Base-by-base conservation (phyloP, 805 yeast species). In the Metschnikowia koreensis region DNA sequence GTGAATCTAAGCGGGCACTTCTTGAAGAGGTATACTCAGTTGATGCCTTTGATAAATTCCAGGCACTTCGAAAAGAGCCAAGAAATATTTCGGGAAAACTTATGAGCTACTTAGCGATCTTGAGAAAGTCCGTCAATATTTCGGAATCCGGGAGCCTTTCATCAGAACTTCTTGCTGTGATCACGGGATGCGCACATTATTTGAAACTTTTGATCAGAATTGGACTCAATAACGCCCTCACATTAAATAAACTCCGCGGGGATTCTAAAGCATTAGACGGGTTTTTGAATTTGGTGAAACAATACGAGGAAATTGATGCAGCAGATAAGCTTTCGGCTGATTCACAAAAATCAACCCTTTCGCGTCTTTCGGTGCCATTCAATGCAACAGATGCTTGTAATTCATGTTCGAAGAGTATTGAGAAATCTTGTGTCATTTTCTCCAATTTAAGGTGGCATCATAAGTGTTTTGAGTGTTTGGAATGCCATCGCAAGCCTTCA, bases 141-240 rank as follows among this genome's bases (percentile, higher is more conserved):
- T 63, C 69, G 2, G 60, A 66, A 9, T 70, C 75, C 4, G 77
- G 77, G 57, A 57, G 78, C 42, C 70, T 80, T 39, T 81, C 91
- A 0, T 84, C 87, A 3, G 86, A 83, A 49, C 65, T 93, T 38
- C 77, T 94, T 58, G 82, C 93, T 0, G 82, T 92, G 10, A 92
- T 92, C 6, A 89, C 97, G 1, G 91, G 96, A 0, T 74, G 93
- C 60, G 97, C 99, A 0, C 98, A 94, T 66, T 93, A 91, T 67
- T 75, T 94, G 61, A 94, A 94, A 66, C 75, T 93, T 7, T 73
- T 94, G 22, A 87, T 93, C 5, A 76, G 97, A 56, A 82, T 83
- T 62, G 94, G 97, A 0, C 77, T 94, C 40, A 80, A 83, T 52
- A 83, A 84, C 58, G 89, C 97, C 0, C 73, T 94, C n/a, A 84